Percentiles rank a stretch among this genome's conserved stretches.
Evolutionary conservation across 2,329 filamentous ascomycete genomes (phyloP).

Genomic region (Alternaria burnsii): DNA sequence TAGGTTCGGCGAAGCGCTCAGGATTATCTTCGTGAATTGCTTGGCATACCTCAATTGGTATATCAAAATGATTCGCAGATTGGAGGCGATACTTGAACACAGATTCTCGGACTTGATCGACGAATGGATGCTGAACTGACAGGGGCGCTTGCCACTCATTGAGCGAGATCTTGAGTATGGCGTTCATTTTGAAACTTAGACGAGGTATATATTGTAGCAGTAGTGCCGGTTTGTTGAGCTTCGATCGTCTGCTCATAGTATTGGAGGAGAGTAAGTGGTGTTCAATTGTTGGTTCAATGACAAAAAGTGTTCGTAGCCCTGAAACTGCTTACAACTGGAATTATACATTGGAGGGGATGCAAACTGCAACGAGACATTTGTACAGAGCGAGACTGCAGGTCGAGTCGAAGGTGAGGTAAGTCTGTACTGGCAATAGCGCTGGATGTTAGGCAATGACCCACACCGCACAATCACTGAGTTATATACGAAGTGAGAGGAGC

Average conservation of each 20-base stretch:
- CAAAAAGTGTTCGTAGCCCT: not conserved
- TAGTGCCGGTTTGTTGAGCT: not conserved
- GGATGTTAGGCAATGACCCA: not conserved
- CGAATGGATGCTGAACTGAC: constrained; percentile 12
- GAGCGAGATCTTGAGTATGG: not conserved
- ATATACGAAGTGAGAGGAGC: not conserved
- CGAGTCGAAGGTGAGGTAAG: not conserved
- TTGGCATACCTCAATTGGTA: constrained; percentile 13
- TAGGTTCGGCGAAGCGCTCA: not conserved
- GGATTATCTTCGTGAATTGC: not conserved
- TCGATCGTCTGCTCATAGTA: not conserved
- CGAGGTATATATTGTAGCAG: too few relatives aligned
- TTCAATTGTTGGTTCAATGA: not conserved
- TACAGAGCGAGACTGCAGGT: not conserved
- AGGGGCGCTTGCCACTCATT: constrained; percentile 6
- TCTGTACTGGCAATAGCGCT: not conserved
- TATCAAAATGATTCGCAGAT: constrained; percentile 14
- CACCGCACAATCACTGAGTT: not conserved
- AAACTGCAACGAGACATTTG: not conserved
- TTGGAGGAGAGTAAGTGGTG: not conserved
- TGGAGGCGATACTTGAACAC: constrained; percentile 16
- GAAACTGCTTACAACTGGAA: not conserved
- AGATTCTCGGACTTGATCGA: constrained; percentile 10
- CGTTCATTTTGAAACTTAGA: not conserved
- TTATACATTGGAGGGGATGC: too few relatives aligned